Base-by-base conservation (phyloP, 345 rosid species). In the Eucalyptus cloeziana region DNA sequence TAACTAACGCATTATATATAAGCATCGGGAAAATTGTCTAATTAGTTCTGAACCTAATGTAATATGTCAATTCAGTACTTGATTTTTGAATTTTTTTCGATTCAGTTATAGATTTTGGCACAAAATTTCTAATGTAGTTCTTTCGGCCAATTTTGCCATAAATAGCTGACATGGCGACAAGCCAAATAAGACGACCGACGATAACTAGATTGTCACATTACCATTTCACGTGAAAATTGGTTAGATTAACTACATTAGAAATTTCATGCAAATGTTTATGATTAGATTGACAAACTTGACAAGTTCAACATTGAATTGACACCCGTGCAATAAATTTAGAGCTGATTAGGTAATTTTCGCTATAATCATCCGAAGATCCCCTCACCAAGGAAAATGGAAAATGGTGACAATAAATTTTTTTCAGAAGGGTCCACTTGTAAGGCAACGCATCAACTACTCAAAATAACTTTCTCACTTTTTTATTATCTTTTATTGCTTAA, bases 151-250 rank as follows among this genome's bases (percentile, higher is more conserved):
- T 62, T 62, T 62, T 62, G 25, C 5, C 1, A 0, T 4, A 52
- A 3, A 52, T 21, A 52, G 58, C 10, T 21, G 0, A 52, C 58
- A 52, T 21, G 25, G 10, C 1, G 4, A 62, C 16, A 5, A 30
- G 16, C 33, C 69, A 62, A 6, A 30, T 12, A 30, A 13, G 69
- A 62, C 1, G 69, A 62, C 8, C 1, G 0, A 7, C 2, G 17
- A 62, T 30, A 7, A 30, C 16, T 30, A 30, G 16, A 62, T 30
- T 8, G 1, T 30, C 69, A 62, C 16, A 0, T 62, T 30, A 27
- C 2, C 69, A 30, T 52, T 52, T 52, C 56, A 19, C 10, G 9
- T 0, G 10, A 71, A 76, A 76, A 21, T 76, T 37, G 27, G 4
- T 6, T 1, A 0, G 10, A 10, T 37, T 3, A 7, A 71, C 8